Base-by-base conservation (phyloP, 768 basidiomycete genomes). In the Lactarius tabidus region DNA sequence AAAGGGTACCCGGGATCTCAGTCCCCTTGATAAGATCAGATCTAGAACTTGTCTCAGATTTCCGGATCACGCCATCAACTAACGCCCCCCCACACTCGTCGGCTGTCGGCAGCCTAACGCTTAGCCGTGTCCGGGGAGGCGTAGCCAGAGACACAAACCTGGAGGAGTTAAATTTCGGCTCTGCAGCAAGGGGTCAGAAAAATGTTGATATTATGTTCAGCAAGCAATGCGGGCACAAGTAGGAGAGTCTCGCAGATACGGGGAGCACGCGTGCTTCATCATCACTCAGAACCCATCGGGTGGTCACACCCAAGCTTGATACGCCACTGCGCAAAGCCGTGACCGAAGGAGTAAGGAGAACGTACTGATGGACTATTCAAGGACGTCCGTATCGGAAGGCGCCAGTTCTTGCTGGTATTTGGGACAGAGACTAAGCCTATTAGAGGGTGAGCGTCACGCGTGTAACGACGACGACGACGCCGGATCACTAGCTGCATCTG, bases 11-110 rank as follows among this genome's bases (percentile, higher is more conserved):
- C 23, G 36, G 48, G 29, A 61, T 52, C 57, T 43, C 36, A 39
- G 6, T 15, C 26, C 18, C n/a, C 17, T 18, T 65, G 64, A 66
- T 66, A 62, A 66, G 65, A 62, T 66, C 64, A 64, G 35, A 60
- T 58, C 56, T 41, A 8, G 38, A 57, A 58, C 54, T 52, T 62
- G 65, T 62, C 39, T 66, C 39, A 66, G 60, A 62, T 53, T 39
- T 33, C 33, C 12, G 59, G 28, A 45, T 58, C 51, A 23, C 33
- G 8, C 39, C 52, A 55, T 43, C 31, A 62, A 26, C 1, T 14
- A 1, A 28, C 31, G 20, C 48, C 48, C 48, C 48, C 48, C n/a
- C 48, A 51, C 2, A 6, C 54, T 55, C 20, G 54, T 55, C 54
- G 23, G 54, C 54, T 33, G 5, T 48, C 48, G 45, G 23, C n/a